These are phyloP conservation scores for Lodderomyces metapsilosis DNA, from an alignment of 1,139 yeast genomes.

Conservation along the genomic window DNA sequence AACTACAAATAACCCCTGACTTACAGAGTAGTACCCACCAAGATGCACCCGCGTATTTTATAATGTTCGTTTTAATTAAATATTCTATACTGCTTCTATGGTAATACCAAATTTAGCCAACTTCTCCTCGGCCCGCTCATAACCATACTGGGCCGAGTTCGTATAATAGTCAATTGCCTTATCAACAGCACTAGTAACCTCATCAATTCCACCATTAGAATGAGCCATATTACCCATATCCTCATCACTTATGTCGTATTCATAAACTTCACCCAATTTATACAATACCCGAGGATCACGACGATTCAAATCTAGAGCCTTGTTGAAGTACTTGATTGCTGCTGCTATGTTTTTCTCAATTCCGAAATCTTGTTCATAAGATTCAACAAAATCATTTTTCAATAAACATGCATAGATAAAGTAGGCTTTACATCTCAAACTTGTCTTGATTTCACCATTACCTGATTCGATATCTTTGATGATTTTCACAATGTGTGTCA, in stretches of 20 bases:
- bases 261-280: constrained; percentile 43
- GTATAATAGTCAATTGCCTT: constrained; percentile 37
- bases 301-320: constrained; percentile 33
- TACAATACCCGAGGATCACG: constrained; percentile 36
- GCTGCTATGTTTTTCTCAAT: constrained; percentile 28
- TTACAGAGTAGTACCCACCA: too few relatives aligned
- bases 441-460: constrained; percentile 20
- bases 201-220: not conserved
- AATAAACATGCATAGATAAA: constrained; percentile 41
- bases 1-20: too few relatives aligned
- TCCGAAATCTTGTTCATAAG: constrained; percentile 40
- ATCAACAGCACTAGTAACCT: constrained; percentile 20
- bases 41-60: not conserved
- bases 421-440: constrained; percentile 29
- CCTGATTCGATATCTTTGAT: constrained; percentile 34
- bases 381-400: constrained; percentile 32
- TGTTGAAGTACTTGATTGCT: constrained; percentile 34
- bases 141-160: constrained; percentile 42
- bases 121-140: constrained; percentile 44
- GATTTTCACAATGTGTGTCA: constrained; percentile 39
- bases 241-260: constrained; percentile 27
- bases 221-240: not conserved
- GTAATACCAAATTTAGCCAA: constrained; percentile 17
- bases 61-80: too few relatives aligned
- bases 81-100: constrained; percentile 3